phyloP scores from a whole-genome alignment of 2,329 filamentous ascomycete species.

The Neofusicoccum sp. region DNA sequence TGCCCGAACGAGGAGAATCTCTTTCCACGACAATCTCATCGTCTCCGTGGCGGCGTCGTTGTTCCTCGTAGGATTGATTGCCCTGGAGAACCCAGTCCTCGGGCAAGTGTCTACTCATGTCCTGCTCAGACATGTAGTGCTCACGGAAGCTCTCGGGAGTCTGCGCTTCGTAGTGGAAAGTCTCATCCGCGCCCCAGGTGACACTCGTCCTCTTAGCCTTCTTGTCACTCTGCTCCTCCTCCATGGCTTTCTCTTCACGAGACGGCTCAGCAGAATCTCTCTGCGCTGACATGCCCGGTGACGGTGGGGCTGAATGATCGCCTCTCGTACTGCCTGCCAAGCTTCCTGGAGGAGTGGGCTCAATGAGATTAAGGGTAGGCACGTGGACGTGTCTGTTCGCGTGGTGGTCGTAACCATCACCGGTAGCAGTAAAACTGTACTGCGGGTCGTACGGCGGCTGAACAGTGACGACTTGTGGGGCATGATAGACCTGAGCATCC shows the following conservation, averaged over 20 bases:
- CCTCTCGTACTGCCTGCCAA: constrained; percentile 35
- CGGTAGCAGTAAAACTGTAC: constrained; percentile 40
- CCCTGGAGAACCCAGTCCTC: constrained; percentile 11
- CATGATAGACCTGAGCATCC: constrained; percentile 45
- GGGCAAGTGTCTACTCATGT: constrained; percentile 15
- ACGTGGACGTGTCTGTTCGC: constrained; percentile 44
- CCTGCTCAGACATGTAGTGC: constrained; percentile 31
- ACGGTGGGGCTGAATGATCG: constrained; percentile 34
- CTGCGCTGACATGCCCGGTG: constrained; percentile 25
- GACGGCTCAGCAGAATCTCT: constrained; percentile 22
- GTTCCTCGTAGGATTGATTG: not conserved
- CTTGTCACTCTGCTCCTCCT: constrained; percentile 25
- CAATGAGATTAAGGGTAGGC: constrained; percentile 56
- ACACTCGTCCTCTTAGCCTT: constrained; percentile 35
- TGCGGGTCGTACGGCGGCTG: constrained; percentile 36
- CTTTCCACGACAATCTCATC: constrained; percentile 42
- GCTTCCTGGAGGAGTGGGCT: constrained; percentile 57
- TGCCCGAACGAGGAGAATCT: constrained; percentile 31
- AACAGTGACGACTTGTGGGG: constrained; percentile 32
- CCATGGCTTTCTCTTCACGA: constrained; percentile 21
- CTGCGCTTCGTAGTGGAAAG: constrained; percentile 46
- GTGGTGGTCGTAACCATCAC: constrained; percentile 35
- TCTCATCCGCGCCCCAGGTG: constrained; percentile 49
- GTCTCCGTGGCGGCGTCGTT: constrained; percentile 23
- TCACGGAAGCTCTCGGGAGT: constrained; percentile 45